Base-by-base conservation (phyloP, 257 asterid species). In the Cinchona pubescens region DNA sequence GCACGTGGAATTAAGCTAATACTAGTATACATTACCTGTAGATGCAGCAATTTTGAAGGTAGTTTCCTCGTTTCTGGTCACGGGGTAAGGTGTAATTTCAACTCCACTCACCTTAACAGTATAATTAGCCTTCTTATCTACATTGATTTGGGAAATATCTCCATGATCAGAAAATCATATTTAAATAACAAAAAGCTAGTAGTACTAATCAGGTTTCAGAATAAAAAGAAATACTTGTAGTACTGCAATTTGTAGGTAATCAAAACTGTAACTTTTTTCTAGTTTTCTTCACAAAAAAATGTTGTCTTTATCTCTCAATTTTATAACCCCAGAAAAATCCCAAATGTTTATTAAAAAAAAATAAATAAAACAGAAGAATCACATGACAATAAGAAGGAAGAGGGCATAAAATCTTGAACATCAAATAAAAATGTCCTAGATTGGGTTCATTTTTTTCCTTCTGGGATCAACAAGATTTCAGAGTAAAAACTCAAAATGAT, bases 81-180 rank as follows among this genome's bases (percentile, higher is more conserved):
- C 83, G 7, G 98, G 97, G 82, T 78, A 90, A 9, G 98, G 98
- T 19, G 83, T 43, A 25, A 94, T 90, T 3, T 90, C 95, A 19
- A 92, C 83, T 4, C 81, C 84, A 70, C 77, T 84, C 73, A 94
- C 95, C 82, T 89, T 84, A 56, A 94, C 98, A 74, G 84, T 78
- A 72, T 93, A 90, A 30, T 80, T 32, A 29, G 79, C 77, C 88
- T 82, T 89, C 72, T 77, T 85, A 75, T 71, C 97, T 94, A 91
- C 86, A 85, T 71, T 16, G 2, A 55, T 53, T 66, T 37, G 21
- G 16, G 25, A n/a, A n/a, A n/a, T n/a, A n/a, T n/a, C n/a, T n/a
- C 49, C 56, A 2, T 7, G 34, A 43, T 5, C 27, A 15, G 38
- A 14, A 45, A 67, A 49, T 7, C 43, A 38, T 38, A 29, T 37